These are phyloP conservation scores for Porogramme epimiltina DNA, from an alignment of 1,284 basidiomycete genomes.

Conservation along the genomic window DNA sequence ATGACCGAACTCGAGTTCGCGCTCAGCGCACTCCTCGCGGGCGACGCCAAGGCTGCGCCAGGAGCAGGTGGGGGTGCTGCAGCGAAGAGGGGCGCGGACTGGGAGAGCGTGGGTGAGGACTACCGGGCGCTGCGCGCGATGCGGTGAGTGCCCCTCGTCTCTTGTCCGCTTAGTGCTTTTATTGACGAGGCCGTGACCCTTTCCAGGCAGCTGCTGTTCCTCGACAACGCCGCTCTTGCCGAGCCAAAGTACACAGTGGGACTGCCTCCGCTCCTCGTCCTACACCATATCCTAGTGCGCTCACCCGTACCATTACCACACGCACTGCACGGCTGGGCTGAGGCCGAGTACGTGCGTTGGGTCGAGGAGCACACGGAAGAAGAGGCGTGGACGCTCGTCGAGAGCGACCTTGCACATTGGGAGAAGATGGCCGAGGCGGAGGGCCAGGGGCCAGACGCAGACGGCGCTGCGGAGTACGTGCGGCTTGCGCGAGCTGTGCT, in stretches of 20 bases:
- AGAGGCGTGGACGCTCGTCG: conserved; percentile 73
- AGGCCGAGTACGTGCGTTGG: conserved; percentile 90
- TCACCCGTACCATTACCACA: conserved; percentile 86
- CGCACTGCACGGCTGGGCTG: conserved; percentile 86
- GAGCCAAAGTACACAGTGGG: conserved; percentile 67
- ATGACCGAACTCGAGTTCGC: conserved; percentile 96
- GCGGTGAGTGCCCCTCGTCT: conserved; percentile 50
- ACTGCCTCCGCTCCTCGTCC: conserved; percentile 80
- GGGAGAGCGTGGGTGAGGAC: conserved; percentile 78
- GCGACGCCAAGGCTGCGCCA: conserved; percentile 39
- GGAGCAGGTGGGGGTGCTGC: background rate
- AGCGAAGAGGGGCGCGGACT: conserved; percentile 56
- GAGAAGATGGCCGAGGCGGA: conserved; percentile 64
- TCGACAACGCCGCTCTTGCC: conserved; percentile 73
- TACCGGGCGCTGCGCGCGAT: conserved; percentile 81
- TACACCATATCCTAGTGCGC: conserved; percentile 92
- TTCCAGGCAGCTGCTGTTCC: conserved; percentile 82
- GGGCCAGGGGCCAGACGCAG: conserved; percentile 40
- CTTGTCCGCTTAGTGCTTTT: background rate
- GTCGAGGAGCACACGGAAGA: conserved; percentile 76
- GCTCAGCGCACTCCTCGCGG: conserved; percentile 70
- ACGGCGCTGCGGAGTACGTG: conserved; percentile 57
- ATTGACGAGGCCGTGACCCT: background rate
- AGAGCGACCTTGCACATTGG: conserved; percentile 72
- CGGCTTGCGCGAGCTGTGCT: conserved; percentile 65